Evolutionary conservation across 179 eudicot species (phyloP).

Genomic region (Vitellaria paradoxa): DNA sequence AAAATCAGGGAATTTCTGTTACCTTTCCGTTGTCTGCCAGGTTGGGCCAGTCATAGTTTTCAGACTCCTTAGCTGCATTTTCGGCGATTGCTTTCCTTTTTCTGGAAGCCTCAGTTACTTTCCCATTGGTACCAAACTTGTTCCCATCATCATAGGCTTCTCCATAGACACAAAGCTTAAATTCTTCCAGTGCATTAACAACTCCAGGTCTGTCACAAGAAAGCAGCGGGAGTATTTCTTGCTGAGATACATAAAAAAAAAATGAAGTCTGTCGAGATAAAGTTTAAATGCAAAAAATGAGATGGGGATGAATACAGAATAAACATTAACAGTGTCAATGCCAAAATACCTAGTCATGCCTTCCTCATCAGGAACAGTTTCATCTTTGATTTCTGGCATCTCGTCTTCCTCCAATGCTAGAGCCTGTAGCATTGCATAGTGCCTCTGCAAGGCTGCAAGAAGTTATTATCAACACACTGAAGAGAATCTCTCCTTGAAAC

Average conservation of each 20-base stretch:
- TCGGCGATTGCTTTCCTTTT: conserved; percentile 82
- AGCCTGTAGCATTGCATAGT: conserved; percentile 90
- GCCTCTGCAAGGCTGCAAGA: conserved; percentile 87
- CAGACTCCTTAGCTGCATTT: conserved; percentile 51
- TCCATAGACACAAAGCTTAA: conserved; percentile 75
- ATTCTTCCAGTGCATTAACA: conserved; percentile 80
- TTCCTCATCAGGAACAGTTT: conserved; percentile 94
- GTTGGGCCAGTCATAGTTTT: conserved; percentile 78
- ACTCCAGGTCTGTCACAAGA: conserved; percentile 60
- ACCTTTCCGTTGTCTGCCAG: conserved; percentile 95
- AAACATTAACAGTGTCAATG: not conserved
- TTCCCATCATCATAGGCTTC: conserved; percentile 54
- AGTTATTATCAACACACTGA: conserved; percentile 8
- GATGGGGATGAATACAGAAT: not conserved
- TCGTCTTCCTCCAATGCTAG: conserved; percentile 95
- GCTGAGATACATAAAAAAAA: not conserved
- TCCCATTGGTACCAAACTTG: conserved; percentile 18
- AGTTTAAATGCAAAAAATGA: not conserved
- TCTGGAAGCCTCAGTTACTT: conserved; percentile 45
- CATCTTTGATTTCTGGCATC: conserved; percentile 86
- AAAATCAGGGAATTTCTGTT: not conserved
- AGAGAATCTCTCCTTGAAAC: not conserved
- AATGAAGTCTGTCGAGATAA: not conserved
- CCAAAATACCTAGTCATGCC: conserved; percentile 78
- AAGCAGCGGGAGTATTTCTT: not conserved